Percentiles rank a stretch among this genome's conserved stretches.
These are phyloP conservation scores for Begonia peltatifolia DNA, from an alignment of 306 rosid genomes.

Conservation along the genomic window DNA sequence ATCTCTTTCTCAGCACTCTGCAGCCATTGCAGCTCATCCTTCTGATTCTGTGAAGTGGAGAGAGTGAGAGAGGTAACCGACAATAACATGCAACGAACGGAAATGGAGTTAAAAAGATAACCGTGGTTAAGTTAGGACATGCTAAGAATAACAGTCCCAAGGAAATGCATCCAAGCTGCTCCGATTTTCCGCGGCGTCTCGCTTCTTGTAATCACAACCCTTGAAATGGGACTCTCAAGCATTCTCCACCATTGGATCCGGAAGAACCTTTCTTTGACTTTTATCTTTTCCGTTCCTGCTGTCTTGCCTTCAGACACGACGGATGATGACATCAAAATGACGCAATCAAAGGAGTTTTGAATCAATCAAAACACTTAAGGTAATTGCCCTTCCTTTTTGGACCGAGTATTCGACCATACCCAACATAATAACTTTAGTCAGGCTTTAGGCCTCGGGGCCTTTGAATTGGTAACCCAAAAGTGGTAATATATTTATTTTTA, in stretches of 20 bases:
- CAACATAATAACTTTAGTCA: too few relatives aligned
- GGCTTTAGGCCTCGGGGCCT: too few relatives aligned
- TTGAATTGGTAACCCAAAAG: too few relatives aligned
- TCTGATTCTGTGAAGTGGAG: background rate
- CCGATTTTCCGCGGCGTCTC: constrained; percentile 40
- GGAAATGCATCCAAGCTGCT: constrained; percentile 42
- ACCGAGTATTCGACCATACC: too few relatives aligned
- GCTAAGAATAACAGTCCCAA: constrained; percentile 1
- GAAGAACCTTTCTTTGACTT: too few relatives aligned
- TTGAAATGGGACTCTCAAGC: background rate
- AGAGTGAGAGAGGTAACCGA: constrained; percentile 2
- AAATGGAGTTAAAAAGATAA: background rate
- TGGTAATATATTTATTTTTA: too few relatives aligned
- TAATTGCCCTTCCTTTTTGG: too few relatives aligned
- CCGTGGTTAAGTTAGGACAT: constrained; percentile 18
- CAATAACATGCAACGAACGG: background rate
- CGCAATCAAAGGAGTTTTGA: too few relatives aligned
- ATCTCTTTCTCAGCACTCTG: constrained; percentile 55
- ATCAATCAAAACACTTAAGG: too few relatives aligned
- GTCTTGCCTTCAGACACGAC: too few relatives aligned
- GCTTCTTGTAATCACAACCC: background rate
- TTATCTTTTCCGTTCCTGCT: too few relatives aligned
- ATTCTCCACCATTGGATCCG: constrained; percentile 7
- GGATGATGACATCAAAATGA: too few relatives aligned
- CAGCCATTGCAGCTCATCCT: constrained; percentile 76